These are phyloP conservation scores for Alternaria infectoria DNA, from an alignment of 2,329 filamentous ascomycete genomes.

Conservation along the genomic window DNA sequence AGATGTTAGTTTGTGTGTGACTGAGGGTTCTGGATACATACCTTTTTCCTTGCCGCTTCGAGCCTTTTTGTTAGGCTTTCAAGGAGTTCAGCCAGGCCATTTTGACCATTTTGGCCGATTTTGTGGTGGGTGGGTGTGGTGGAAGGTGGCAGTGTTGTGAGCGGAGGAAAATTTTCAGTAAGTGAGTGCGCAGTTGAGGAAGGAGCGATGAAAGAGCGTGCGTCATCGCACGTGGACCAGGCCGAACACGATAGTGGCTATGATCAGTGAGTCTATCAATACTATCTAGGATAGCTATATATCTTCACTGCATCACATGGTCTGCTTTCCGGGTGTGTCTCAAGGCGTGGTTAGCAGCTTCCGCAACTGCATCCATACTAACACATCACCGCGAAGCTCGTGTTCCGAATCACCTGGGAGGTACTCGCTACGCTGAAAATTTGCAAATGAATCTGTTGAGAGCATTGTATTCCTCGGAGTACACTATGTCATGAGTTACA, in stretches of 20 bases:
- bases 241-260: background rate
- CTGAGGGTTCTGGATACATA: background rate
- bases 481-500: background rate
- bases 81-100: background rate
- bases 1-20: background rate
- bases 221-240: background rate
- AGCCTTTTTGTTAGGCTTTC: background rate
- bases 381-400: background rate
- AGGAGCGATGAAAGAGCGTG: background rate
- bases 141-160: background rate
- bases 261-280: background rate
- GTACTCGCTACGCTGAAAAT: background rate
- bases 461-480: background rate
- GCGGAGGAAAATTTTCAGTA: background rate
- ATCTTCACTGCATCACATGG: background rate
- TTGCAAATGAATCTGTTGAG: background rate
- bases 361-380: background rate
- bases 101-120: background rate
- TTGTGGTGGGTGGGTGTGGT: background rate
- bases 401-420: background rate
- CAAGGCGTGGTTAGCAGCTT: background rate
- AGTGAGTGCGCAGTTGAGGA: background rate
- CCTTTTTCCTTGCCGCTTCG: background rate
- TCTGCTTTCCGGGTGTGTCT: background rate
- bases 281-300: background rate